A percentile compares a stretch with the other conserved stretches of the same genome.
phyloP scores from a whole-genome alignment of 257 asterid genomes.

The Handroanthus guayacan region DNA sequence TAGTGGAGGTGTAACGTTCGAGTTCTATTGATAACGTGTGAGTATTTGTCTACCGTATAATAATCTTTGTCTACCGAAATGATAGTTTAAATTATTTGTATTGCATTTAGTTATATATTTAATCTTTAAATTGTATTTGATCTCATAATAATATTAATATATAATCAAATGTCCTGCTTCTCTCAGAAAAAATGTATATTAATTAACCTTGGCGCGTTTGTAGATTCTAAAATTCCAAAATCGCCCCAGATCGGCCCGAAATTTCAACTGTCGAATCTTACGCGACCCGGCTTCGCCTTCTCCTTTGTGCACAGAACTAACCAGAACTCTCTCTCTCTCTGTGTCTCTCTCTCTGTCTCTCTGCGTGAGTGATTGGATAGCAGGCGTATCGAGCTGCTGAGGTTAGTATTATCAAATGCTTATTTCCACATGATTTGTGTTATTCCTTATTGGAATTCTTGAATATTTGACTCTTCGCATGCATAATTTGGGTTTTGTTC shows the following conservation, averaged over 20 bases:
- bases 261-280: conserved; percentile 6
- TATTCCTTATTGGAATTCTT: neutral
- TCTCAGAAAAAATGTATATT: no score
- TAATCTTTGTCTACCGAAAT: no score
- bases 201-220: no score
- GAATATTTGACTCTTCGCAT: conserved; percentile 2
- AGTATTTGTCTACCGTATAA: no score
- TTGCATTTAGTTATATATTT: no score
- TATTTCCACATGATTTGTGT: neutral
- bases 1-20: no score
- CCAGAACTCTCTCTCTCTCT: neutral
- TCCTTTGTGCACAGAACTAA: neutral
- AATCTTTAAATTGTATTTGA: no score
- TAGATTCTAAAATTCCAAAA: neutral
- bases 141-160: no score
- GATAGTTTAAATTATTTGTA: no score
- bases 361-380: no score
- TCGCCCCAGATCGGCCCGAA: neutral
- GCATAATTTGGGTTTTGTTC: neutral
- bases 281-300: conserved; percentile 19
- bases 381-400: conserved; percentile 18
- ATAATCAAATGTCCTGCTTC: no score
- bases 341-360: neutral
- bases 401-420: conserved; percentile 23
- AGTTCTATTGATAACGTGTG: no score